Evolutionary conservation across 352 stramenopile genomes (phyloP).

Genomic region (Halophytophthora batemanensis): DNA sequence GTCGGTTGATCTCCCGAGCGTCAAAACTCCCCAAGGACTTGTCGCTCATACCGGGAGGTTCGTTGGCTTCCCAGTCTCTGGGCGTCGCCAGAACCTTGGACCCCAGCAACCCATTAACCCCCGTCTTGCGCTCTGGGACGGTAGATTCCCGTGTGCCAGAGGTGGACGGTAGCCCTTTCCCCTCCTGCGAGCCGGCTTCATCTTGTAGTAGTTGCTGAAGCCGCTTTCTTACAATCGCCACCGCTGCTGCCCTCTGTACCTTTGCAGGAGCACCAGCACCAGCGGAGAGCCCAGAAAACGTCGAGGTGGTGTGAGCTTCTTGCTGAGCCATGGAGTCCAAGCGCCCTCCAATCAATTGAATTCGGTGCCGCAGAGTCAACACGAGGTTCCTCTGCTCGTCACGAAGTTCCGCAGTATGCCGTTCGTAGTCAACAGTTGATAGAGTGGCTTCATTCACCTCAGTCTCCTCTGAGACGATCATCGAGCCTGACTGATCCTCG

Average conservation of each 20-base stretch:
- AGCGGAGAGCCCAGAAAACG: slow-evolving; percentile 5
- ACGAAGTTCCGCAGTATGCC: slow-evolving; percentile 19
- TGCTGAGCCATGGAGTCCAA: slow-evolving; percentile 32
- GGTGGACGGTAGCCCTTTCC: background rate
- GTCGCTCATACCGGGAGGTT: background rate
- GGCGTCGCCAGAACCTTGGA: slow-evolving; percentile 14
- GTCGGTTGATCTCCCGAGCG: slow-evolving; percentile 38
- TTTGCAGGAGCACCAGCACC: slow-evolving; percentile 23
- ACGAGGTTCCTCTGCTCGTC: slow-evolving; percentile 27
- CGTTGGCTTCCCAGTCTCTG: slow-evolving; percentile 5
- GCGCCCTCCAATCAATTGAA: slow-evolving; percentile 34
- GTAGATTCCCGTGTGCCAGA: background rate
- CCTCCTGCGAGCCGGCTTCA: slow-evolving; percentile 3
- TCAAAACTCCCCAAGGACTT: slow-evolving; percentile 34
- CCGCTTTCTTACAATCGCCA: slow-evolving; percentile 41
- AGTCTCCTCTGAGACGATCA: background rate
- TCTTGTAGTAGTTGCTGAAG: slow-evolving; percentile 33
- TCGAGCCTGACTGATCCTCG: background rate
- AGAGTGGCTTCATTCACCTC: slow-evolving; percentile 5
- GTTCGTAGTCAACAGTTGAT: slow-evolving; percentile 26
- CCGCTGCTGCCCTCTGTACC: slow-evolving; percentile 45
- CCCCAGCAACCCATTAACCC: slow-evolving; percentile 7
- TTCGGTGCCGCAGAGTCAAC: slow-evolving; percentile 29
- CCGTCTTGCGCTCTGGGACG: background rate
- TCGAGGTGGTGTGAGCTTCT: slow-evolving; percentile 18